Base-by-base conservation (phyloP, 2,329 filamentous ascomycete genomes). In the Xylaria sp. region DNA sequence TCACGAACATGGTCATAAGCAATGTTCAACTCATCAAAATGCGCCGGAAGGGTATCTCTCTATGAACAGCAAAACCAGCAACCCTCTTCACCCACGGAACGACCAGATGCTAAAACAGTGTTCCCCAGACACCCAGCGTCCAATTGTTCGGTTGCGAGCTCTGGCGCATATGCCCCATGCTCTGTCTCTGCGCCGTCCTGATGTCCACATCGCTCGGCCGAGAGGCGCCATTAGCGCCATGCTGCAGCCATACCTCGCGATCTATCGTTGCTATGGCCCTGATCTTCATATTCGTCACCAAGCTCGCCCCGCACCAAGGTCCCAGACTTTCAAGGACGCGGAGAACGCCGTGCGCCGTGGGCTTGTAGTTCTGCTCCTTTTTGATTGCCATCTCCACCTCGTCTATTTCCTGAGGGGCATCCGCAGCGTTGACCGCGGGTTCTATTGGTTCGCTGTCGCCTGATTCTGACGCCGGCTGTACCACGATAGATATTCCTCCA, bases 271-370 rank as follows among this genome's bases (percentile, higher is more conserved):
- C 86, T 55, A 90, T 80, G 1, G 88, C 85, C 42, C 84, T 83
- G 3, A 91, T 79, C 59, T 87, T 87, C 60, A 92, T 76, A 65
- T 87, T 84, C 2, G 86, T 83, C 16, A 89, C 75, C 57, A 93
- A 70, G 70, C 88, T 91, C 2, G 85, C 89, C 9, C 90, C 90
- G 18, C 83, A 82, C 89, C 89, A 93, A 1, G 89, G 77, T 0
- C 90, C 90, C 1, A 92, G 74, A 0, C 86, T 86, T 62, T 90
- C 85, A 1, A 91, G 76, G 2, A 82, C 86, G 30, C 89, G 80
- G 46, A 92, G 76, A 34, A 79, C 75, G 1, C 88, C 88, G 46
- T 83, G 81, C 1, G 84, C 69, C 4, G 71, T 62, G 3, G 70
- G 74, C 51, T 66, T 75, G 66, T 67, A 76, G 66, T 75, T 77